Base-by-base conservation (phyloP, 2,329 filamentous ascomycete genomes). In the Penicillium corylophilum region DNA sequence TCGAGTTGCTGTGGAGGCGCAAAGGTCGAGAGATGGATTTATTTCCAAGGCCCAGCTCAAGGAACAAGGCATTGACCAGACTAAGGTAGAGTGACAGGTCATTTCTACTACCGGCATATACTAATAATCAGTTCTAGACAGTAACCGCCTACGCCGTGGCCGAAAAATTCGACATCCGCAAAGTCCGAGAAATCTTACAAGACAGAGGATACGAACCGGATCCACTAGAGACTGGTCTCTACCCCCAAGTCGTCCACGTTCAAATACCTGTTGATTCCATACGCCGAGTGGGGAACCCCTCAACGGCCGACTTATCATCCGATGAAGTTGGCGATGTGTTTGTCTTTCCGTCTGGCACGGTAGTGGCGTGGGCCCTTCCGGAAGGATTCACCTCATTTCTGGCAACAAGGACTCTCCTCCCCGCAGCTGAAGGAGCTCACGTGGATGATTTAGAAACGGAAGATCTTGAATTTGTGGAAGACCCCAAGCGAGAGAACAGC, bases 321-420 rank as follows among this genome's bases (percentile, higher is more conserved):
- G 77, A 74, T 48, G 77, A 78, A 65, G 71, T 84, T 51, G 92
- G 91, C 29, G 94, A 99, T 73, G 84, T 97, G 45, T 97, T 97
- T 67, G 86, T 99, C 50, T 99, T 99, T 61, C 91, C 93, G 8
- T 96, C 92, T 0, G 94, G 94, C 10, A 95, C 92, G 12, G 82
- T 97, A 7, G 94, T 97, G 5, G 87, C 90, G 22, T 99, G 94
- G 94, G 89, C 89, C 5, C 79, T 96, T 1, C 86, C 90, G 1
- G 82, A 90, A 54, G 84, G 87, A 51, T 83, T 90, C 16, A 86
- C 91, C 15, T 80, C 80, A 18, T 81, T 81, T 44, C 75, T 91
- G 22, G 86, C 88, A 5, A 88, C 88, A 8, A 82, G 82, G 50
- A 85, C 88, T 28, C 79, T 97, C 12, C 80, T 89, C 18, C 82